A percentile compares a stretch with the other conserved stretches of the same genome.
Conservation (phyloP, 805 yeast species). For the Sporopachydermia quercuum region DNA sequence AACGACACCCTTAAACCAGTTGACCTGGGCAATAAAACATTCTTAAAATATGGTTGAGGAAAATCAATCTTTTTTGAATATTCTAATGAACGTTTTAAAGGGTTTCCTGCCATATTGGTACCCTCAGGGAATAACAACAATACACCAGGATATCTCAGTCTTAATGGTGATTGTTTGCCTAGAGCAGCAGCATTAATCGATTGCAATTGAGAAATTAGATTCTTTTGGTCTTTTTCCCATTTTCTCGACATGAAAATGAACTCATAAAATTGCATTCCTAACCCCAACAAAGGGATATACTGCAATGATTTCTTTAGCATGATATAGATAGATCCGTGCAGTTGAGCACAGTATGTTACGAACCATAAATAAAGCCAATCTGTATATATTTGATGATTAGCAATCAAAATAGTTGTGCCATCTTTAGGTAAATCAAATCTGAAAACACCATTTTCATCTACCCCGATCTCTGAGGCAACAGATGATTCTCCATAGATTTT, state of each 20-base stretch:
- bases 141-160: conserved; percentile 40
- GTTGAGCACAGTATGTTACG: conserved; percentile 50
- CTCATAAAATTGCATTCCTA: conserved; percentile 66
- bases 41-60: conserved; percentile 33
- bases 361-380: conserved; percentile 95
- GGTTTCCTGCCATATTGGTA: conserved; percentile 61
- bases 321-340: conserved; percentile 53
- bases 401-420: conserved; percentile 45
- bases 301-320: conserved; percentile 64
- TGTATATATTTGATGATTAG: conserved; percentile 89
- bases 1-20: conserved; percentile 66
- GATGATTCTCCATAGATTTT: conserved; percentile 15
- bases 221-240: conserved; percentile 64
- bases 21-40: conserved; percentile 68
- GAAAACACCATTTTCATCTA: conserved; percentile 11
- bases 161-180: conserved; percentile 5
- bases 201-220: conserved; percentile 38
- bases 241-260: conserved; percentile 74
- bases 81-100: conserved; percentile 38
- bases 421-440: conserved; percentile 10
- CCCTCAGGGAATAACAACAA: conserved; percentile 88
- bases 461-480: conserved; percentile 5
- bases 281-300: conserved; percentile 62
- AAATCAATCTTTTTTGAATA: conserved; percentile 36
- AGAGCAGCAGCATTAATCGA: conserved; percentile 31